Base-by-base conservation (phyloP, 768 basidiomycete genomes). In the Crucibulum laeve region DNA sequence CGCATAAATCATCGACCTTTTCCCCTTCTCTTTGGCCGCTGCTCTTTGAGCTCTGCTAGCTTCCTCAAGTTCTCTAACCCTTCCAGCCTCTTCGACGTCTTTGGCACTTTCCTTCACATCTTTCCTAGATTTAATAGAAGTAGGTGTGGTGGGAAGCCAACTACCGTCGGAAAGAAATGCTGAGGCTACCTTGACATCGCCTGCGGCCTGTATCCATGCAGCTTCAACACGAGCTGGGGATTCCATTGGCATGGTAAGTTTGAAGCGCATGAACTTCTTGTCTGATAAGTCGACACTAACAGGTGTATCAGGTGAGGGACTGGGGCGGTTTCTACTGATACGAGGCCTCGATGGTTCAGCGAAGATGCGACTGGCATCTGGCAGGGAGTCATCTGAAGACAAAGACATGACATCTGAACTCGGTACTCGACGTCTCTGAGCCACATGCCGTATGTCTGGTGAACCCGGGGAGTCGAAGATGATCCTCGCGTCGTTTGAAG, bases 1-100 rank as follows among this genome's bases (percentile, higher is more conserved):
- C 32, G 83, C 82, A 51, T 90, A 90, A 39, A 91, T 91, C 59
- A 80, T 73, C n/a, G 88, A 90, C 55, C 79, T 84, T 61, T 85
- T 89, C 17, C 82, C 86, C 61, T 87, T 82, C 63, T 88, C 86
- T 56, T 72, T 82, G 45, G 70, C 71, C 25, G 84, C 80, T 15
- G 73, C 77, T 47, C 82, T 73, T 49, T 71, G 77, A 1, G 82
- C 84, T 51, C 79, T 80, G 30, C 69, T 74, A n/a, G 81, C 84
- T 48, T 88, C 84, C 28, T 87, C 85, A 19, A 87, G 58, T 57
- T 87, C 87, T 46, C 72, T 78, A 24, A 88, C 82, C 35, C 84
- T 71, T 23, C 87, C 86, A 38, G 13, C 10, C 19, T 37, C 35
- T 10, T 19, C 84, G 19, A 87, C 58, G 56, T 87, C 86, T 46